Conservation (phyloP, 371 early-diverging fungal genomes). For the Polyrhizophydium stewartii region DNA sequence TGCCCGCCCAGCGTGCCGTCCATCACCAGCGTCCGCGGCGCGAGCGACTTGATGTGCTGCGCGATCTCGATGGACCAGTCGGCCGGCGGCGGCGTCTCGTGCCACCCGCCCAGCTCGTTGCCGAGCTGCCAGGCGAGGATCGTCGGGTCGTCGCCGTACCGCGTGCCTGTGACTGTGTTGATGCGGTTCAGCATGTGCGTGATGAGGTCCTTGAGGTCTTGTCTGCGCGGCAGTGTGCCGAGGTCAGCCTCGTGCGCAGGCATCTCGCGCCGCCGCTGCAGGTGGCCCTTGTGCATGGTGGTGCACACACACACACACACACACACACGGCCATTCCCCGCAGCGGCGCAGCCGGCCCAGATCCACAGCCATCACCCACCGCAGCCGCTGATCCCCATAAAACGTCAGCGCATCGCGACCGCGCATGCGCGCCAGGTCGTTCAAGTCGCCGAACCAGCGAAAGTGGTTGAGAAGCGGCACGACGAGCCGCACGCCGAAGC, state of each 20-base stretch:
- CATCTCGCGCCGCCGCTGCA: too few species aligned
- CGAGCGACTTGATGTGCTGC: slow-evolving; percentile 19
- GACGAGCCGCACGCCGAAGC: slow-evolving; percentile 21
- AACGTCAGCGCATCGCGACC: too few species aligned
- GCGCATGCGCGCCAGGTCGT: too few species aligned
- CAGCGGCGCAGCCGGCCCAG: too few species aligned
- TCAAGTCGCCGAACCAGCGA: too few species aligned
- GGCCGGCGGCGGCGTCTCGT: slow-evolving; percentile 15
- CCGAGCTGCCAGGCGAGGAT: slow-evolving; percentile 42
- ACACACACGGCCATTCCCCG: too few species aligned
- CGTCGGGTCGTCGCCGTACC: slow-evolving; percentile 33
- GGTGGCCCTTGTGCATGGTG: too few species aligned
- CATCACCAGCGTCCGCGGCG: slow-evolving; percentile 9
- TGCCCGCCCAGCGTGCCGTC: slow-evolving; percentile 28
- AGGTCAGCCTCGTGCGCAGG: too few species aligned
- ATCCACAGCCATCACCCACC: too few species aligned
- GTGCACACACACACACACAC: too few species aligned
- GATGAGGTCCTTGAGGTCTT: slow-evolving; percentile 19
- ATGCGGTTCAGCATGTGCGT: slow-evolving; percentile 15
- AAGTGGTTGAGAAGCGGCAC: slow-evolving; percentile 34
- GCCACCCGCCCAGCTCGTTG: slow-evolving; percentile 34
- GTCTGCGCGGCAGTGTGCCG: too few species aligned
- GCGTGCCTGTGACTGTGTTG: slow-evolving; percentile 25
- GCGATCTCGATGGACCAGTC: slow-evolving; percentile 35
- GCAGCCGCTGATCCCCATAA: too few species aligned